Evolutionary conservation across 805 yeast genomes (phyloP), one percentile per base, ranked within the genome.

Genomic region (Nakazawaea peltata): DNA sequence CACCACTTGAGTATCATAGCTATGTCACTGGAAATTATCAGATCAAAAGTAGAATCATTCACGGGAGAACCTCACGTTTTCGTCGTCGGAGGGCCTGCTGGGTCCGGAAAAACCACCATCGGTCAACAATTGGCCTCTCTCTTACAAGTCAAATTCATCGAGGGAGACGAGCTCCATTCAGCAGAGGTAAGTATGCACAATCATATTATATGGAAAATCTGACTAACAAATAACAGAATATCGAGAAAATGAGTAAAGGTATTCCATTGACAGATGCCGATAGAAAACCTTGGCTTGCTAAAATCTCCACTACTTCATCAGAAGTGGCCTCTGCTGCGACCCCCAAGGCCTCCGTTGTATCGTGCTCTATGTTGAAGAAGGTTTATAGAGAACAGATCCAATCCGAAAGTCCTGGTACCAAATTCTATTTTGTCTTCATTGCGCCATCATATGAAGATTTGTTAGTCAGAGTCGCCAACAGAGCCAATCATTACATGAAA

Each of bases 21-120:
- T n/a, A n/a, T n/a, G n/a, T n/a, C n/a, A n/a, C n/a, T n/a, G n/a
- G n/a, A n/a, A n/a, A n/a, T n/a, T n/a, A n/a, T n/a, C n/a, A n/a
- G n/a, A n/a, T n/a, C n/a, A n/a, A n/a, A n/a, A n/a, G n/a, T n/a
- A n/a, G n/a, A n/a, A n/a, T n/a, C n/a, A n/a, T n/a, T n/a, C n/a
- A n/a, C n/a, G n/a, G n/a, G n/a, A n/a, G 10, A n/a, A 12, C 39
- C 36, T 6, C 33, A 28, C 26, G 41, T 58, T 1, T 34, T 57
- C 6, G 76, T 87, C 2, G 75, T 90, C 7, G 96, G 94, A 10
- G 98, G 98, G 0, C 95, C 97, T 1, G 88, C 96, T 0, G 97
- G 97, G 7, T 82, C 95, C 2, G 98, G 98, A 1, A 92, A 92
- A 54, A 68, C 94, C 16, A 84, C 96, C 2, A 71, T 82, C 15